Evolutionary conservation across 306 rosid genomes (phyloP).

Genomic region (Prunus davidiana): DNA sequence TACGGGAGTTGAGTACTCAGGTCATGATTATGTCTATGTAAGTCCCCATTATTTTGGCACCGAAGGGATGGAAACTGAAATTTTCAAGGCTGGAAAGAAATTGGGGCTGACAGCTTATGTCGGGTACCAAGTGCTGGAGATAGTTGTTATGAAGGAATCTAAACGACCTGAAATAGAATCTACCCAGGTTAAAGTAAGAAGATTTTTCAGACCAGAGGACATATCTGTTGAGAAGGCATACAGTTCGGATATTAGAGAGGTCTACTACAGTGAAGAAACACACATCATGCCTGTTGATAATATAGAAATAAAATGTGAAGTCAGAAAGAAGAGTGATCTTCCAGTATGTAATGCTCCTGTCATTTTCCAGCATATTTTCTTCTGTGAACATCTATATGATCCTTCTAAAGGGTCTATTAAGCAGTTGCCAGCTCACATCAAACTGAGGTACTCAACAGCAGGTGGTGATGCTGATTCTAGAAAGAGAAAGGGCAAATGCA

Average conservation of each 20-base stretch:
- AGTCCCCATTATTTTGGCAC: slow-evolving; percentile 58
- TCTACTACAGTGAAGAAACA: slow-evolving; percentile 49
- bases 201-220: slow-evolving; percentile 92
- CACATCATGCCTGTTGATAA: slow-evolving; percentile 18
- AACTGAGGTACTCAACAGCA: slow-evolving; percentile 57
- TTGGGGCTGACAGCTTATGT: slow-evolving; percentile 79
- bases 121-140: slow-evolving; percentile 74
- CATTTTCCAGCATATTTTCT: slow-evolving; percentile 45
- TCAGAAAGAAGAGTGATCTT: slow-evolving; percentile 44
- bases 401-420: slow-evolving; percentile 49
- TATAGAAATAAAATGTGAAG: slow-evolving; percentile 52
- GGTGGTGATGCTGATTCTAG: slow-evolving; percentile 54
- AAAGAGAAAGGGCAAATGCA: slow-evolving; percentile 88
- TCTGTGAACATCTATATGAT: slow-evolving; percentile 51
- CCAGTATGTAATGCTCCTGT: slow-evolving; percentile 27
- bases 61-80: slow-evolving; percentile 51
- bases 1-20: slow-evolving; percentile 58
- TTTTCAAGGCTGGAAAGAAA: slow-evolving; percentile 73
- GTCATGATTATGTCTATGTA: slow-evolving; percentile 59
- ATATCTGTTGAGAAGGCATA: slow-evolving; percentile 66
- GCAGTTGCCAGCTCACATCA: slow-evolving; percentile 72
- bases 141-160: slow-evolving; percentile 44
- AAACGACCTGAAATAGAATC: slow-evolving; percentile 43
- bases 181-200: slow-evolving; percentile 69
- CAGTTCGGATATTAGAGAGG: slow-evolving; percentile 49